phyloP scores from a whole-genome alignment of 2,329 filamentous ascomycete genomes.

The Hypocrella siamensis region DNA sequence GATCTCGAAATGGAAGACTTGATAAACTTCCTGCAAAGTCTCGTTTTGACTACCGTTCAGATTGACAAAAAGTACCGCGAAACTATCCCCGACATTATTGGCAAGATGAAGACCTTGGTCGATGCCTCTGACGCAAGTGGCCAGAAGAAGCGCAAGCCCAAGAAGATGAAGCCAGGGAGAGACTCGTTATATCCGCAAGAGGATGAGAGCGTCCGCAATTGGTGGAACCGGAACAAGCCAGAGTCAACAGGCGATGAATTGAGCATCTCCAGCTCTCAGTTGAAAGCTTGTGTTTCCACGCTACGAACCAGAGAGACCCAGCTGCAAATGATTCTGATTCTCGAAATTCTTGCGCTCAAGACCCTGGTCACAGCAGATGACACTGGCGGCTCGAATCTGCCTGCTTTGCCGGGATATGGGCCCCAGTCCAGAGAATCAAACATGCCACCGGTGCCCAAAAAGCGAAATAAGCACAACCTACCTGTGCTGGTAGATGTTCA shows the following conservation, averaged over 20 bases:
- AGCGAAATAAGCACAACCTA: constrained; percentile 47
- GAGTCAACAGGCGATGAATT: constrained; percentile 32
- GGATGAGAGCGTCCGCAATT: constrained; percentile 45
- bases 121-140: constrained; percentile 36
- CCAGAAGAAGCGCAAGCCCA: constrained; percentile 36
- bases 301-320: constrained; percentile 64
- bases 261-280: constrained; percentile 30
- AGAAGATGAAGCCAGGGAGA: constrained; percentile 51
- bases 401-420: constrained; percentile 23
- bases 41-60: constrained; percentile 49
- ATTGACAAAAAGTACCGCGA: constrained; percentile 73
- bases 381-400: constrained; percentile 28
- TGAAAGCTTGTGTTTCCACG: constrained; percentile 47
- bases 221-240: constrained; percentile 51
- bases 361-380: constrained; percentile 27
- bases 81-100: constrained; percentile 46
- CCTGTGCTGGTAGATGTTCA: constrained; percentile 54
- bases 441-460: constrained; percentile 25
- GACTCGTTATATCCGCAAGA: constrained; percentile 55
- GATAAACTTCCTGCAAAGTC: constrained; percentile 50
- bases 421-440: constrained; percentile 11
- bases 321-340: constrained; percentile 62
- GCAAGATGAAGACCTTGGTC: constrained; percentile 36
- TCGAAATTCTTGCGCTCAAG: constrained; percentile 62
- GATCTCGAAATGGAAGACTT: constrained; percentile 47